Evolutionary conservation across 1,284 basidiomycete genomes (phyloP).

Genomic region (Coniferiporia weirii): DNA sequence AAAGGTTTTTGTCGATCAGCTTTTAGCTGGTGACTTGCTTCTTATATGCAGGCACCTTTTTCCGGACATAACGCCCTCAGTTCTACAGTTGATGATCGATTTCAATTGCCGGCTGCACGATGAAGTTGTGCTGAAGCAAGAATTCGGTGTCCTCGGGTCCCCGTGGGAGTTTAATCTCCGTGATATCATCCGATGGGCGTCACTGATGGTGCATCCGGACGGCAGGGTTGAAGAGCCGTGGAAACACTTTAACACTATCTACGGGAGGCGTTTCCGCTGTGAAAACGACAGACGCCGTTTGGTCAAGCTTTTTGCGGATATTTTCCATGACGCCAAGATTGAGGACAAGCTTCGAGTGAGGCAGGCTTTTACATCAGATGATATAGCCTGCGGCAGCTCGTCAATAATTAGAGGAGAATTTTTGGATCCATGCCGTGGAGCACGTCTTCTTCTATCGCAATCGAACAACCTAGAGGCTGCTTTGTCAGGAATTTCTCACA

Average conservation of each 20-base stretch:
- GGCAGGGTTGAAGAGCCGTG: conserved; percentile 38
- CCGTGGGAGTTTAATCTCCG: conserved; percentile 99
- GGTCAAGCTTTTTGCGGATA: conserved; percentile 50
- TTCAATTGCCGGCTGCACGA: conserved; percentile 78
- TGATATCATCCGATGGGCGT: conserved; percentile 90
- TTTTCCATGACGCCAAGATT: conserved; percentile 44
- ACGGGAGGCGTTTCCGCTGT: conserved; percentile 85
- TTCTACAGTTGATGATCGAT: conserved; percentile 74
- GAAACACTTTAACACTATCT: conserved; percentile 67
- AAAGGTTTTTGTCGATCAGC: conserved; percentile 91
- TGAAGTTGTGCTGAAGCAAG: conserved; percentile 60
- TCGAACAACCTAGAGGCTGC: conserved; percentile 72
- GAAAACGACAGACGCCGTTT: conserved; percentile 55
- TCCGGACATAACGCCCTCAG: conserved; percentile 49
- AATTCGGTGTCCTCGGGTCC: conserved; percentile 79
- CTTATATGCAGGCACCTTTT: conserved; percentile 78
- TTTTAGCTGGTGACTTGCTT: conserved; percentile 75
- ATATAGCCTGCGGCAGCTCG: conserved; percentile 69
- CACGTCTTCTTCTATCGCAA: conserved; percentile 58
- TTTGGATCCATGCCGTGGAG: conserved; percentile 33
- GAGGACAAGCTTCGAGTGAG: conserved; percentile 36
- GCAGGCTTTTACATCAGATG: conserved; percentile 47
- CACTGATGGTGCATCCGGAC: conserved; percentile 41
- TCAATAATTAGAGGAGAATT: conserved; percentile 45
- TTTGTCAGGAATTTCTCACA: conserved; percentile 68